Base-by-base conservation (phyloP, 495 filamentous ascomycete species). In the Penicillium dipodomyicola region DNA sequence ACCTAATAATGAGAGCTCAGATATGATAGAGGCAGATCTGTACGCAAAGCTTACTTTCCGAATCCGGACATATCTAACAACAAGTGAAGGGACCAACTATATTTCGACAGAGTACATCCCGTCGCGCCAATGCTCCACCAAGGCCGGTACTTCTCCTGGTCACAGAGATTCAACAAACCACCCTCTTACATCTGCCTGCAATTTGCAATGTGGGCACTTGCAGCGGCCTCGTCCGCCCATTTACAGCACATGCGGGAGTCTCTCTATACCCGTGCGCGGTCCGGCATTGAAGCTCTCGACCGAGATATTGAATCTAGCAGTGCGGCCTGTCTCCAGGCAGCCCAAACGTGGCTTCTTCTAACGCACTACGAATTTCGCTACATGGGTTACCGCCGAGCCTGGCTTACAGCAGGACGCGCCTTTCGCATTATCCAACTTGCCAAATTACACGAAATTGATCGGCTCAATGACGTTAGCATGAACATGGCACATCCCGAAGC, bases 91-190 rank as follows among this genome's bases (percentile, higher is more conserved):
- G 80, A 84, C 44, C 78, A 82, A 61, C 62, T 84, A 20, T 85
- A 84, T 50, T 84, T 85, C 55, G 82, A 85, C 43, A 73, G 82
- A 29, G 79, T 84, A 4, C 81, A 85, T 37, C 72, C 78, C 11
- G 75, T 77, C 23, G 67, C 77, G 2, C 82, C 82, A 3, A 80
- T 85, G 12, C 64, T 85, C 7, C 77, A 83, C 55, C 72, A 79
- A 52, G 59, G 67, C 50, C 64, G 69, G n/a, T 77, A 77, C 49
- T 68, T 73, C n/a, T 49, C 65, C n/a, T 76, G 72, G 74, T 60
- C 67, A 1, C 60, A 62, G 15, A 52, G 54, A 37, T 46, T 60
- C 19, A 61, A 63, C 51, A 63, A 71, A 47, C 63, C 67, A 35
- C 63, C 70, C 3, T 58, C 69, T 25, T 67, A 70, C 33, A 53